Evolutionary conservation across 768 basidiomycete species (phyloP).

Genomic region (Boletus vermiculosoides): DNA sequence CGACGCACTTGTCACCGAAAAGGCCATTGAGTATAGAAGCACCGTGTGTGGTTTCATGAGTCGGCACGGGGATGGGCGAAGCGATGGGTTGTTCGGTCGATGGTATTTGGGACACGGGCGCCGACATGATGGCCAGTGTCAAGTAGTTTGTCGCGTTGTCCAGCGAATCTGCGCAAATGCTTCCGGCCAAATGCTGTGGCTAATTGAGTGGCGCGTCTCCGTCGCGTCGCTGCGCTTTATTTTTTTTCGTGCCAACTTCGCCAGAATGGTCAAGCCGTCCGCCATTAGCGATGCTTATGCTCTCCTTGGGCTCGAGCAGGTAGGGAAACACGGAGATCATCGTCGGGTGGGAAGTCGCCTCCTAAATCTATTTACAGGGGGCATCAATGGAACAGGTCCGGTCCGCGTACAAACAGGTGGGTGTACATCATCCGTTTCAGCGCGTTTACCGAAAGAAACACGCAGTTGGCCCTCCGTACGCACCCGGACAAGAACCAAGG

Average conservation of each 20-base stretch:
- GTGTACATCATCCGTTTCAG: conserved; percentile 7
- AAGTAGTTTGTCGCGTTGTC: neutral
- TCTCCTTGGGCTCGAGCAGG: conserved; percentile 55
- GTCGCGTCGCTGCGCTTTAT: conserved; percentile 19
- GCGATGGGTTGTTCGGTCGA: neutral
- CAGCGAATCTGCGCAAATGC: neutral
- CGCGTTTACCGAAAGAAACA: neutral
- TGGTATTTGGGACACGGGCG: neutral
- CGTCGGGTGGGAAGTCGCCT: neutral
- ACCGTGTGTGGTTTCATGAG: conserved; percentile 8
- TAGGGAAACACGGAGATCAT: conserved; percentile 21
- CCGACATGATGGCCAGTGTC: conserved; percentile 13
- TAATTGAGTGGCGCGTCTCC: conserved; percentile 27
- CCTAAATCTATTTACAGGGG: conserved; percentile 41
- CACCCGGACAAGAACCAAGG: conserved; percentile 79
- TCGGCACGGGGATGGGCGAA: conserved; percentile 2
- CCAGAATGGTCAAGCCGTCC: conserved; percentile 37
- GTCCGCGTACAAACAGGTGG: conserved; percentile 65
- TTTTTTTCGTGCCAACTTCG: conserved; percentile 15
- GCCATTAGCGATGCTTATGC: conserved; percentile 39
- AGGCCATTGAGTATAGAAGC: conserved; percentile 41
- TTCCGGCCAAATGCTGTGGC: neutral
- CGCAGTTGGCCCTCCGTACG: conserved; percentile 58
- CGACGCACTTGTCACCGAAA: conserved; percentile 65
- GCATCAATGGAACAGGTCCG: conserved; percentile 64